Evolutionary conservation across 1,284 basidiomycete genomes (phyloP).

Genomic region (Papiliotrema fonsecae): DNA sequence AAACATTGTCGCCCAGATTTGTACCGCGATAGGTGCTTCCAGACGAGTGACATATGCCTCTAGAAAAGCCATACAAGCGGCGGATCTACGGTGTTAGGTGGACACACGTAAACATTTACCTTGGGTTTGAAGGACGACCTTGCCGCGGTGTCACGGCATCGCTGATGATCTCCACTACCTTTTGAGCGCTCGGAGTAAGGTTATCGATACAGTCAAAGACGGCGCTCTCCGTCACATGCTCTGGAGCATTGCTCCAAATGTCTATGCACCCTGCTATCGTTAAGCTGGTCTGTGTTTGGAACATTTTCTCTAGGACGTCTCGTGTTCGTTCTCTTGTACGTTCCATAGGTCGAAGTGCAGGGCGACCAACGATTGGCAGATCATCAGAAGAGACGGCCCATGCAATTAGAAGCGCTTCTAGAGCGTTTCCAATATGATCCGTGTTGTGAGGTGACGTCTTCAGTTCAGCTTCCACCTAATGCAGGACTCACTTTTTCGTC

Average conservation of each 20-base stretch:
- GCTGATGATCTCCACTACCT: constrained; percentile 82
- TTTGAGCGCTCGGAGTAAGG: constrained; percentile 79
- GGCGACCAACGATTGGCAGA: too few relatives aligned
- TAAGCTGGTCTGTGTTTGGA: constrained; percentile 70
- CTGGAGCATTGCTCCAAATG: constrained; percentile 25
- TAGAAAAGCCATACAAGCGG: constrained; percentile 58
- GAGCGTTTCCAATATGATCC: constrained; percentile 34
- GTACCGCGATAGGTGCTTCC: constrained; percentile 82
- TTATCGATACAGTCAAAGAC: constrained; percentile 79
- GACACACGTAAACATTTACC: neutral
- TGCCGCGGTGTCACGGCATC: constrained; percentile 53
- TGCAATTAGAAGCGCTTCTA: constrained; percentile 32
- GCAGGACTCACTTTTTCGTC: constrained; percentile 20
- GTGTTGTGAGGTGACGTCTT: too few relatives aligned
- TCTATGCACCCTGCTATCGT: constrained; percentile 59
- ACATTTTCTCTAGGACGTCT: constrained; percentile 78
- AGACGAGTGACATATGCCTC: constrained; percentile 79
- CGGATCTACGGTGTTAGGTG: constrained; percentile 52
- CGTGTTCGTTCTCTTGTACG: constrained; percentile 55
- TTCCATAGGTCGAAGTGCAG: neutral
- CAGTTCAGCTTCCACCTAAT: too few relatives aligned
- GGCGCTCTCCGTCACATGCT: constrained; percentile 37
- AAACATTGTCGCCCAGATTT: constrained; percentile 81
- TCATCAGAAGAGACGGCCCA: constrained; percentile 42
- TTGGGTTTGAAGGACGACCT: neutral